Base-by-base conservation (phyloP, 805 yeast genomes). In the Sporopachydermia lactativora region DNA sequence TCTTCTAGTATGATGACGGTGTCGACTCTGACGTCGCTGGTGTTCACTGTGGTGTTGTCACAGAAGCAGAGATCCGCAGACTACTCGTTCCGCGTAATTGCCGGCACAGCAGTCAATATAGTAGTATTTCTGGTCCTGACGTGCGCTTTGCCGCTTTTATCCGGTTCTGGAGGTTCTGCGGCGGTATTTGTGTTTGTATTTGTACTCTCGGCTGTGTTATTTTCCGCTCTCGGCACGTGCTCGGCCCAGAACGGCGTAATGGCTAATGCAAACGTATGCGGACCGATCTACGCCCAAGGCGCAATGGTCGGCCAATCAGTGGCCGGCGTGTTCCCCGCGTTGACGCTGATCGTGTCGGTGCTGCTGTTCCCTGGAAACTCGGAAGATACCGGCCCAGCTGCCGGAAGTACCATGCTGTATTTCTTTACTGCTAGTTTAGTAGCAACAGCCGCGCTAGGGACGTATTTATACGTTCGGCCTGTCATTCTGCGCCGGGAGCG, bases 221-320 rank as follows among this genome's bases (percentile, higher is more conserved):
- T 71, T 2, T 76, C 89, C 41, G 68, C 95, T 3, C 49, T 79
- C 39, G 94, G 94, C 13, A 76, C 92, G 1, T 78, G 94, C 24
- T 61, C 78, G 47, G 79, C 92, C 2, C 98, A 89, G 52, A 89
- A 84, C 52, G 96, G 96, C 8, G 69, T 82, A 5, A 75, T 88
- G 76, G 95, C 97, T 3, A 67, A 84, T 35, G 92, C 80, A 2
- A 82, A 83, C 50, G 74, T 80, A 1, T 65, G 75, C 53, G 88
- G 92, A 3, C 68, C 84, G 1, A 69, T 75, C 11, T 82, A 73
- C 54, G 88, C 94, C 6, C 95, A 92, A 52, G 94, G 82, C 0
- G 81, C 81, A 2, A 83, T 92, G 81, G 88, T 88, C 3, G 98
- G 98, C 1, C 95, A 89, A 57, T 95, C 95, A 0, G 63, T 89